A percentile compares a stretch with the other conserved stretches of the same genome.
Evolutionary conservation across 2,329 filamentous ascomycete species (phyloP).

Genomic region (Aspergillus japonicus): DNA sequence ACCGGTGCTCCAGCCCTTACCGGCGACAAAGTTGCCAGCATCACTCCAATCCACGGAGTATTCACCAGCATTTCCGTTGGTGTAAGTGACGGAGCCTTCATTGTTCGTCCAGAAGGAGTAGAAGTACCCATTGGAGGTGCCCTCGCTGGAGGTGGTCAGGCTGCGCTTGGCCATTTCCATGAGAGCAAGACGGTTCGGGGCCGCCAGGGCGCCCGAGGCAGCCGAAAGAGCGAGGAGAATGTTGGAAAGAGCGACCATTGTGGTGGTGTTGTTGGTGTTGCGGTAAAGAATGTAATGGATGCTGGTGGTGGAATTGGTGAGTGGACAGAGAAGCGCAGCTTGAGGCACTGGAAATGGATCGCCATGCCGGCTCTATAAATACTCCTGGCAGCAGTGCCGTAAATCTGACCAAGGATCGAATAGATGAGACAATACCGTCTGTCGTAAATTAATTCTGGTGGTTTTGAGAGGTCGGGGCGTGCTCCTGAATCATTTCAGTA

Average conservation of each 20-base stretch:
- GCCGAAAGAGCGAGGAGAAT: conserved; percentile 11
- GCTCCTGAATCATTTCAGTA: background rate
- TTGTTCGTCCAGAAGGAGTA: conserved; percentile 54
- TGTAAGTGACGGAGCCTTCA: conserved; percentile 47
- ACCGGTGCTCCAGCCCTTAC: conserved; percentile 60
- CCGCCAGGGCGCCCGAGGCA: conserved; percentile 10
- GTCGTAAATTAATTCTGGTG: background rate
- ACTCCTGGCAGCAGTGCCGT: background rate
- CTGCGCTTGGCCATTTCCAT: conserved; percentile 13
- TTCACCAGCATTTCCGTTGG: conserved; percentile 44
- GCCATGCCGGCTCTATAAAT: background rate
- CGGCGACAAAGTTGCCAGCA: conserved; percentile 56
- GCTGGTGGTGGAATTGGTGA: background rate
- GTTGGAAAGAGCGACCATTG: conserved; percentile 16
- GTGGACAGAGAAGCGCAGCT: background rate
- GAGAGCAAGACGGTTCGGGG: background rate
- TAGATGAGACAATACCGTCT: background rate
- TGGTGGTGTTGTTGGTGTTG: background rate
- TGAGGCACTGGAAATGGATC: background rate
- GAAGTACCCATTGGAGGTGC: conserved; percentile 47
- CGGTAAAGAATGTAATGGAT: background rate
- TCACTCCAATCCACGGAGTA: conserved; percentile 51
- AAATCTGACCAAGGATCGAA: background rate
- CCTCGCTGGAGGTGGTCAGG: conserved; percentile 14
- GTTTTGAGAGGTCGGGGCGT: background rate